These are phyloP conservation scores for Colletotrichum tamarilloi DNA, from an alignment of 2,329 filamentous ascomycete genomes.

Conservation along the genomic window DNA sequence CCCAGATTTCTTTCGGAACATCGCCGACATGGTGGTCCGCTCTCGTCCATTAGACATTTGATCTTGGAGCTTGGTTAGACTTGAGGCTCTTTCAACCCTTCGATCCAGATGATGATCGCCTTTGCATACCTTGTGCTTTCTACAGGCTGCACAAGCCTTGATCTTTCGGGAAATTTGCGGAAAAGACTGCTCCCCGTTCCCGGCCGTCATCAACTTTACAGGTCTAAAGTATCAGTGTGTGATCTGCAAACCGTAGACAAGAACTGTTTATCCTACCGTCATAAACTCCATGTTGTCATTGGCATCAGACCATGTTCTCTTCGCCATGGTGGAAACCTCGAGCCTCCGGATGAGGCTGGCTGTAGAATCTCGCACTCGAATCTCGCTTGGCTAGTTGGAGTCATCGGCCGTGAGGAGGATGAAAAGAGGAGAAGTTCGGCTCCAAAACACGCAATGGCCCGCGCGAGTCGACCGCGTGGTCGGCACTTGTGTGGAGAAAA, in stretches of 20 bases:
- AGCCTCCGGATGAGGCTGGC: neutral
- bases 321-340: slow-evolving; percentile 22
- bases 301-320: slow-evolving; percentile 35
- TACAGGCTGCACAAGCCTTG: slow-evolving; percentile 53
- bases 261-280: neutral
- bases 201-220: slow-evolving; percentile 28
- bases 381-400: neutral
- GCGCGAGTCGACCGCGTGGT: slow-evolving; percentile 15
- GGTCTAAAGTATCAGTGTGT: neutral
- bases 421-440: slow-evolving; percentile 29
- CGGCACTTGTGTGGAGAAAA: slow-evolving; percentile 28
- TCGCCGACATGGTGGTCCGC: slow-evolving; percentile 50
- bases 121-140: slow-evolving; percentile 51
- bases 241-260: neutral
- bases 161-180: slow-evolving; percentile 52
- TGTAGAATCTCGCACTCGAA: neutral
- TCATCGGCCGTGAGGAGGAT: slow-evolving; percentile 4
- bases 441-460: neutral
- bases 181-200: slow-evolving; percentile 34
- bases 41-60: slow-evolving; percentile 54
- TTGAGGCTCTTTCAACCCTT: neutral
- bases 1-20: slow-evolving; percentile 49
- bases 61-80: slow-evolving; percentile 42
- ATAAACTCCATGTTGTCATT: slow-evolving; percentile 30
- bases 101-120: no score